These are phyloP conservation scores for Backusella macrospora DNA, from an alignment of 192 early-diverging fungal genomes.

Conservation along the genomic window DNA sequence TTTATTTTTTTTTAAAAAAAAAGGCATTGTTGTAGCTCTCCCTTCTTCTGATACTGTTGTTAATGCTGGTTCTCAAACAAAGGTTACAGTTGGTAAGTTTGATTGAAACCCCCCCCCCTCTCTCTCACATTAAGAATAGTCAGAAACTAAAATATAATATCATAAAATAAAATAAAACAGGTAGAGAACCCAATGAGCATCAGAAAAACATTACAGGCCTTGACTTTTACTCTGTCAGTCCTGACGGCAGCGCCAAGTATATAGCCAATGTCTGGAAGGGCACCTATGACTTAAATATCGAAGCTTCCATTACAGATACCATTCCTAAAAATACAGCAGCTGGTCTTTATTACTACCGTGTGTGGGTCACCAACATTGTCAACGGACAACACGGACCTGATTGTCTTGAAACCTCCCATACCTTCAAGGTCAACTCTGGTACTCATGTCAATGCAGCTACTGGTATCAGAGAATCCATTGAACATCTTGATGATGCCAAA, in stretches of 20 bases:
- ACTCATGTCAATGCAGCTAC: constrained; percentile 29
- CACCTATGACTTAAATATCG: constrained; percentile 23
- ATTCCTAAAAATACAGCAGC: constrained; percentile 28
- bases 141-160: neutral
- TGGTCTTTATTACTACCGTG: constrained; percentile 44
- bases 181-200: constrained; percentile 20
- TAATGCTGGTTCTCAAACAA: constrained; percentile 23
- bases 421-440: constrained; percentile 36
- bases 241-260: constrained; percentile 31
- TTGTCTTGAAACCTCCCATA: constrained; percentile 36
- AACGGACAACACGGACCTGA: constrained; percentile 38
- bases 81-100: constrained; percentile 35
- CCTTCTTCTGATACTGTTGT: constrained; percentile 22
- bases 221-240: constrained; percentile 34
- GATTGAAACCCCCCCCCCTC: too few species aligned
- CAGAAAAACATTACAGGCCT: constrained; percentile 37
- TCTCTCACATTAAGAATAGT: too few species aligned
- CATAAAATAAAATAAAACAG: neutral
- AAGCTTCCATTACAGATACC: constrained; percentile 30
- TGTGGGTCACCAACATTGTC: constrained; percentile 41
- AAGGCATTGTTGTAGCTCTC: constrained; percentile 23
- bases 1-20: neutral
- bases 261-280: constrained; percentile 38
- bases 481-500: constrained; percentile 23
- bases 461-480: constrained; percentile 20